These are phyloP conservation scores for Collybia nuda DNA, from an alignment of 768 basidiomycete species.

Conservation along the genomic window DNA sequence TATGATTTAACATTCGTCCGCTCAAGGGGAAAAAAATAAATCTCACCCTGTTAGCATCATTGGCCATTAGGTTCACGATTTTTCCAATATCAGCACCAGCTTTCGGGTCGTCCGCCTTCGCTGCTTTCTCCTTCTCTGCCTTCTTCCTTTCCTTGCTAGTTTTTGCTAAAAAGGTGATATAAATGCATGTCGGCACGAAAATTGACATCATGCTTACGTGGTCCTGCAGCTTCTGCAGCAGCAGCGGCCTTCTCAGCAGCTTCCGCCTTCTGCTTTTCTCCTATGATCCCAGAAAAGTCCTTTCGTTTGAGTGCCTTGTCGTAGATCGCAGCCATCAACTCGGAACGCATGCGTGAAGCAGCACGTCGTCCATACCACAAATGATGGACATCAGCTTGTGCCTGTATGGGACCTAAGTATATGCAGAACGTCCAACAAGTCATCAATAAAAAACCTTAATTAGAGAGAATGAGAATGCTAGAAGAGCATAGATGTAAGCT, in stretches of 20 bases:
- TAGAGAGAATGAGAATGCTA: constrained; percentile 65
- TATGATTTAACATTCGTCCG: no score
- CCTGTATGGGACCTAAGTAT: constrained; percentile 24
- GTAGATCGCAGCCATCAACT: constrained; percentile 85
- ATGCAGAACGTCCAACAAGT: background rate
- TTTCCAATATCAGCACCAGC: constrained; percentile 87
- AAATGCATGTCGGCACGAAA: background rate
- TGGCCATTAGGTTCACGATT: constrained; percentile 88
- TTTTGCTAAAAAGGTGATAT: background rate
- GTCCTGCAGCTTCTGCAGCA: constrained; percentile 14
- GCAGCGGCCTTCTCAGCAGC: constrained; percentile 47
- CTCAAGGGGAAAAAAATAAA: background rate
- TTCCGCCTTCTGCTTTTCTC: constrained; percentile 31
- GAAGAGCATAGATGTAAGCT: constrained; percentile 79
- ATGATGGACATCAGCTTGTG: constrained; percentile 70
- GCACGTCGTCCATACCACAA: constrained; percentile 84
- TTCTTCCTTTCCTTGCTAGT: constrained; percentile 23
- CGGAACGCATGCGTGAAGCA: constrained; percentile 66
- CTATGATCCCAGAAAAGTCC: constrained; percentile 79
- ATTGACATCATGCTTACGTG: background rate
- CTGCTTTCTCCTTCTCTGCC: constrained; percentile 37
- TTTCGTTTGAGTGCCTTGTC: constrained; percentile 84
- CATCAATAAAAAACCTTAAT: constrained; percentile 40
- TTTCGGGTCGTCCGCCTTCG: constrained; percentile 54
- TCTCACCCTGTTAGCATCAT: constrained; percentile 61